Conservation (phyloP, 2,329 filamentous ascomycete species). For the Chaetomiaceae sp. region DNA sequence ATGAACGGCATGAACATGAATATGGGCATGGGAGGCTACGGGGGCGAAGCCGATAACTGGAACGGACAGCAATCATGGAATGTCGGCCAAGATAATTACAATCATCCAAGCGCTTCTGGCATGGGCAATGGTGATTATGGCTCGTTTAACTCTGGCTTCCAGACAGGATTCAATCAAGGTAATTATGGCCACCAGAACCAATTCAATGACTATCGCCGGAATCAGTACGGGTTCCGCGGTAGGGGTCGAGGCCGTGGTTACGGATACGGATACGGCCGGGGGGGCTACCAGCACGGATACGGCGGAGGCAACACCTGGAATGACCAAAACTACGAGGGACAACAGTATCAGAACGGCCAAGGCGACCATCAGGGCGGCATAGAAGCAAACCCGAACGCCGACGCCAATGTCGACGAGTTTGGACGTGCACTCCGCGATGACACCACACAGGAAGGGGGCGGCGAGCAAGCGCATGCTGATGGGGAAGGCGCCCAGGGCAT, state of each 20-base stretch:
- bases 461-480: conserved; percentile 16
- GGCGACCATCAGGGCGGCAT: conserved; percentile 19
- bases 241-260: conserved; percentile 60
- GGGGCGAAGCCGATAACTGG: conserved; percentile 71
- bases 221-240: conserved; percentile 63
- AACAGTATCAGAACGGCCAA: conserved; percentile 24
- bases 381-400: conserved; percentile 28
- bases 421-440: conserved; percentile 30
- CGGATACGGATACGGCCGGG: conserved; percentile 44
- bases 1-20: conserved; percentile 71
- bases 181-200: conserved; percentile 74
- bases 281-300: conserved; percentile 34
- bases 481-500: conserved; percentile 23
- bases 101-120: conserved; percentile 76
- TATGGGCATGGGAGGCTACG: conserved; percentile 69
- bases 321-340: conserved; percentile 27
- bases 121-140: conserved; percentile 78
- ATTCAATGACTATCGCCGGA: conserved; percentile 72
- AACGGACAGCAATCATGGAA: conserved; percentile 78
- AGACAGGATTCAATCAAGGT: conserved; percentile 76
- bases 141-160: conserved; percentile 71
- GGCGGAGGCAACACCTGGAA: conserved; percentile 29
- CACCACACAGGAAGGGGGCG: conserved; percentile 15
- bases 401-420: conserved; percentile 32
- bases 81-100: conserved; percentile 85